A percentile compares a stretch with the other conserved stretches of the same genome.
phyloP scores from a whole-genome alignment of 1,139 yeast species.

The Saccharomyces hybrid region DNA sequence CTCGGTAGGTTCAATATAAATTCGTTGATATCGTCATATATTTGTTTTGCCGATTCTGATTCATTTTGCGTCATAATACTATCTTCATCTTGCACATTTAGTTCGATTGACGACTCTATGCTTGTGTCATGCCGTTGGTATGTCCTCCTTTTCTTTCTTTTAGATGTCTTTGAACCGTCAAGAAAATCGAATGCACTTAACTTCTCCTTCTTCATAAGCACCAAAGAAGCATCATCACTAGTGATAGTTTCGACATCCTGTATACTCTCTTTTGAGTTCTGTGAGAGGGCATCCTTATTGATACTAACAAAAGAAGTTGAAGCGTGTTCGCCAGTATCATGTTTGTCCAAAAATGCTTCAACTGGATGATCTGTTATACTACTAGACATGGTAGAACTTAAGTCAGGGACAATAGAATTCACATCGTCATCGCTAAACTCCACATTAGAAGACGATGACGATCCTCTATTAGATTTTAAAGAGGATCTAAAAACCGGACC shows the following conservation, averaged over 20 bases:
- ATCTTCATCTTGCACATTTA: neutral
- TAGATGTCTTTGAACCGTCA: constrained; percentile 8
- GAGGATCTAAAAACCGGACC: neutral
- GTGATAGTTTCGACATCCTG: neutral
- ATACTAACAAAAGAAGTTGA: neutral
- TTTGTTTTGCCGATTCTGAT: constrained; percentile 7
- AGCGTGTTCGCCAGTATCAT: neutral
- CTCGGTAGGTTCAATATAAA: constrained; percentile 11
- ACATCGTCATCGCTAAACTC: neutral
- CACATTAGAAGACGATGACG: neutral
- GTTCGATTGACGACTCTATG: constrained; percentile 1
- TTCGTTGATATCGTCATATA: constrained; percentile 10
- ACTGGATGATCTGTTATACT: neutral
- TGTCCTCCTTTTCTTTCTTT: constrained; percentile 17
- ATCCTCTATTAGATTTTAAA: neutral
- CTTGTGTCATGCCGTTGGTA: constrained; percentile 8
- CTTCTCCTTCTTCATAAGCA: neutral
- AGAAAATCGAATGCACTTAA: constrained; percentile 19
- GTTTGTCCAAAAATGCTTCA: neutral
- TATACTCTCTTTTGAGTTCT: neutral
- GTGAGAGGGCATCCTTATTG: neutral
- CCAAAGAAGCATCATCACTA: neutral
- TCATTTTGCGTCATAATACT: neutral
- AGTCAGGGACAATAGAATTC: neutral
- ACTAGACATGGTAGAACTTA: neutral